Evolutionary conservation across 2,329 filamentous ascomycete species (phyloP), one percentile per base, ranked within the genome.

Genomic region (Sphaceloma murrayae): DNA sequence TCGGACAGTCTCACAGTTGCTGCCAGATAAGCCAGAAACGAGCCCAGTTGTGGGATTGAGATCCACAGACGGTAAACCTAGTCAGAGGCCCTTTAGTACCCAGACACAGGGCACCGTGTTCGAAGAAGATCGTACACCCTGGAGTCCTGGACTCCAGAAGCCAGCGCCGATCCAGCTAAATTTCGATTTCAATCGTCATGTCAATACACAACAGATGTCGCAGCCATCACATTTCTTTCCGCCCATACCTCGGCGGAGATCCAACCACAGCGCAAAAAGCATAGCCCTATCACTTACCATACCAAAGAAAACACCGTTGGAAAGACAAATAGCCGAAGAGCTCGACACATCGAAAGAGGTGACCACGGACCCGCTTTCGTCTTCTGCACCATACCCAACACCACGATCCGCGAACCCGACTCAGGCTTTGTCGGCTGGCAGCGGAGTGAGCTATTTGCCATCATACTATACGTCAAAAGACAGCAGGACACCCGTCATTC

Each of bases 381-480:
- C 36, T 9, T 22, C 8, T 26, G 34, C 32, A 10, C 22, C 21
- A 1, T 29, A 21, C 24, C 32, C 19, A 19, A 45, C 22, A 30
- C 46, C 46, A 5, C 30, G 19, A 34, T 46, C 48, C 2, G 29
- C 43, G 11, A 48, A 47, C n/a, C 18, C 43, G 8, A 40, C 27
- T 19, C 36, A 40, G 16, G 17, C 43, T 13, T 43, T 43, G 18
- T 49, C 50, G n/a, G 48, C 51, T 3, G 48, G 46, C 13, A 52
- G 48, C 22, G 47, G 43, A 3, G 46, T 39, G 16, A 54, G 49
- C 45, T 52, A 52, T 26, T 18, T 57, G 14, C 52, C 60, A 13
- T 52, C 56, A 19, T 61, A 61, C 44, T 61, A 61, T 39, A 53
- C 57, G 13, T 56, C 54, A 33, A 49, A 50, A 19, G 56, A 56